Percentiles rank a stretch among this genome's conserved stretches.
phyloP scores from a whole-genome alignment of 805 yeast species.

The Deakozyma indianensis region DNA sequence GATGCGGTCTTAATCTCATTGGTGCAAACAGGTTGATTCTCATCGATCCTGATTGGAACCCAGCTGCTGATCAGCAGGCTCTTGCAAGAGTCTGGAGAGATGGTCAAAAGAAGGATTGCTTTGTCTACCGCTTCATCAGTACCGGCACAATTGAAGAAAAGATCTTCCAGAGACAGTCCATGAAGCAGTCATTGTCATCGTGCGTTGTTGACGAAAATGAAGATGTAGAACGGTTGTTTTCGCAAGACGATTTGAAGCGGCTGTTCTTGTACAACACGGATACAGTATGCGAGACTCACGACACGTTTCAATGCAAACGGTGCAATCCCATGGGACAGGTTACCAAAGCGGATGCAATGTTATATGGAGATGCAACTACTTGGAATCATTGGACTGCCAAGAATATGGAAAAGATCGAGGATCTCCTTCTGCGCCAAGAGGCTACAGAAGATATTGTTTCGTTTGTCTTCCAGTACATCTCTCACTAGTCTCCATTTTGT shows the following conservation, averaged over 20 bases:
- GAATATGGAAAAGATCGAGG: conserved; percentile 53
- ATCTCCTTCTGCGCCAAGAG: conserved; percentile 65
- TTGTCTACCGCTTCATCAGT: conserved; percentile 81
- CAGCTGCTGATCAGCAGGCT: conserved; percentile 97
- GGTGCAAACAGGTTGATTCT: conserved; percentile 88
- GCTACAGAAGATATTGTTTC: conserved; percentile 47
- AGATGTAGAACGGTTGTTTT: conserved; percentile 84
- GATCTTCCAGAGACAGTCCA: conserved; percentile 87
- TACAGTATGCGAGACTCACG: conserved; percentile 82
- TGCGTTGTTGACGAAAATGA: conserved; percentile 95
- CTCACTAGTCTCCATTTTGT: conserved; percentile 35
- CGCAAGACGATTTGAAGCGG: conserved; percentile 64
- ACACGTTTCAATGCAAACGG: conserved; percentile 75
- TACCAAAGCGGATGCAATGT: conserved; percentile 64
- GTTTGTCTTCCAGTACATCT: conserved; percentile 85
- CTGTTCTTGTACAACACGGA: conserved; percentile 56
- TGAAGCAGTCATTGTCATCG: conserved; percentile 83
- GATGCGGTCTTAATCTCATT: conserved; percentile 93
- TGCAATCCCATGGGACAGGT: conserved; percentile 53
- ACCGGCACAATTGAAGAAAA: conserved; percentile 96
- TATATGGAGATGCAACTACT: conserved; percentile 93
- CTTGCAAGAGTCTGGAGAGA: conserved; percentile 98
- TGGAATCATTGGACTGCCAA: conserved; percentile 75
- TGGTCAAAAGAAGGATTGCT: conserved; percentile 95
- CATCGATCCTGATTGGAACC: conserved; percentile 95